Percentiles rank a stretch among this genome's conserved stretches.
These are phyloP conservation scores for Emmonsiellopsis sp. DNA, from an alignment of 2,329 filamentous ascomycete genomes.

Conservation along the genomic window DNA sequence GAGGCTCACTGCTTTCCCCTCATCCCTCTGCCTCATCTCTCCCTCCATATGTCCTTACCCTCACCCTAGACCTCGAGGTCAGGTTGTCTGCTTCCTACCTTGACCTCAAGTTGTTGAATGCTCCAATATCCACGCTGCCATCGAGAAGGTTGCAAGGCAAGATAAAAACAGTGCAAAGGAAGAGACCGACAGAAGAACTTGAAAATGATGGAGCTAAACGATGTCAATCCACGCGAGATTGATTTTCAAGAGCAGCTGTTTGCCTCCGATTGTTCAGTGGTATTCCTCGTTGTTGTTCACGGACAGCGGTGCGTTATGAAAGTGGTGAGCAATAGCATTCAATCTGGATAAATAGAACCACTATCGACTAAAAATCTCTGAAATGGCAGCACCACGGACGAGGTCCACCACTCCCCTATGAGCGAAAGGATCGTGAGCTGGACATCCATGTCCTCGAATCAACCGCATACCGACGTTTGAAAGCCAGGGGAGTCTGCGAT, in stretches of 20 bases:
- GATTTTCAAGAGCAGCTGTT: conserved; percentile 8
- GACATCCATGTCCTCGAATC: conserved; percentile 6
- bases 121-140: neutral
- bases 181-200: neutral
- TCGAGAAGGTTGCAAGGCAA: neutral
- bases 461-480: too few species aligned
- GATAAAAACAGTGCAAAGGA: neutral
- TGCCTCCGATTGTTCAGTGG: conserved; percentile 7
- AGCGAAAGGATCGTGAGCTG: neutral
- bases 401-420: neutral
- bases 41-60: too few species aligned
- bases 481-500: too few species aligned
- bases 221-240: conserved; percentile 7
- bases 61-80: too few species aligned
- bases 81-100: too few species aligned
- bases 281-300: conserved; percentile 12
- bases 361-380: neutral
- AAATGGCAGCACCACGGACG: conserved; percentile 5
- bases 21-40: too few species aligned
- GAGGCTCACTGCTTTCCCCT: too few species aligned
- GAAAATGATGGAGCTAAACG: neutral
- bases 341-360: neutral
- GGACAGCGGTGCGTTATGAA: conserved; percentile 14
- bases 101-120: neutral
- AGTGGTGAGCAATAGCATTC: conserved; percentile 12